Evolutionary conservation across 2,329 filamentous ascomycete genomes (phyloP).

Genomic region (Graphilbum sp.): DNA sequence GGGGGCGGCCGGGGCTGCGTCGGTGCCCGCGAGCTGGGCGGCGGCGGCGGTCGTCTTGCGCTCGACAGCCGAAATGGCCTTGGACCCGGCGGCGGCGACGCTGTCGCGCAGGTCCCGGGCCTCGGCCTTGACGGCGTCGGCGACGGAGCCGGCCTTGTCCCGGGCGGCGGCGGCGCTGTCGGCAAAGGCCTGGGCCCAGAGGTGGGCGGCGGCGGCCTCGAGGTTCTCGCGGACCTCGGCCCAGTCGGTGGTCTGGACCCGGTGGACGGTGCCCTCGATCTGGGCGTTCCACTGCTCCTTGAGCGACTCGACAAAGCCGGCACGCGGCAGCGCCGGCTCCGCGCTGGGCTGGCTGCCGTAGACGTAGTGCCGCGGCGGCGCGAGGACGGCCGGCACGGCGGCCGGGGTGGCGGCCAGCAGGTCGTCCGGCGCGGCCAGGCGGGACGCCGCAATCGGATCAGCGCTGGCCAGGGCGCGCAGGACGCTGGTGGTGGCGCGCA

Average conservation of each 20-base stretch:
- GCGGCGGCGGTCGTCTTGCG: constrained; percentile 19
- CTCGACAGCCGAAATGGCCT: constrained; percentile 13
- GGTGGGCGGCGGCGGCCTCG: constrained; percentile 29
- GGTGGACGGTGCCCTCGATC: constrained; percentile 47
- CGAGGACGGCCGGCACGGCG: constrained; percentile 13
- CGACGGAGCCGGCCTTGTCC: constrained; percentile 9
- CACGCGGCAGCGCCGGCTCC: constrained; percentile 25
- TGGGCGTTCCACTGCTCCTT: constrained; percentile 71
- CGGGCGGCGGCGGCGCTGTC: constrained; percentile 14
- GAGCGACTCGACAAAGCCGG: constrained; percentile 44
- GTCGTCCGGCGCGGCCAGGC: constrained; percentile 10
- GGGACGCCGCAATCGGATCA: constrained; percentile 22
- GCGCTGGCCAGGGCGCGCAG: constrained; percentile 30
- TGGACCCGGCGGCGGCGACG: constrained; percentile 2
- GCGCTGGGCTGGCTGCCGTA: no score
- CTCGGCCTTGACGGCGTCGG: constrained; percentile 16
- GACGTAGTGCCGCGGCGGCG: constrained; percentile 3
- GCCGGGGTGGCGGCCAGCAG: constrained; percentile 15
- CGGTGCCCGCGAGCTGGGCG: no score
- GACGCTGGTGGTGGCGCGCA: constrained; percentile 39
- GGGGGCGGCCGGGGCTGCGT: no score
- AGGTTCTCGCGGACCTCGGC: constrained; percentile 39
- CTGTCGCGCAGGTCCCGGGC: constrained; percentile 8
- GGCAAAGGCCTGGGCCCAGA: constrained; percentile 26
- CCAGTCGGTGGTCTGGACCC: constrained; percentile 53